phyloP scores from a whole-genome alignment of 371 early-diverging fungal genomes.

The Amoeboaphelidium protococcarum region DNA sequence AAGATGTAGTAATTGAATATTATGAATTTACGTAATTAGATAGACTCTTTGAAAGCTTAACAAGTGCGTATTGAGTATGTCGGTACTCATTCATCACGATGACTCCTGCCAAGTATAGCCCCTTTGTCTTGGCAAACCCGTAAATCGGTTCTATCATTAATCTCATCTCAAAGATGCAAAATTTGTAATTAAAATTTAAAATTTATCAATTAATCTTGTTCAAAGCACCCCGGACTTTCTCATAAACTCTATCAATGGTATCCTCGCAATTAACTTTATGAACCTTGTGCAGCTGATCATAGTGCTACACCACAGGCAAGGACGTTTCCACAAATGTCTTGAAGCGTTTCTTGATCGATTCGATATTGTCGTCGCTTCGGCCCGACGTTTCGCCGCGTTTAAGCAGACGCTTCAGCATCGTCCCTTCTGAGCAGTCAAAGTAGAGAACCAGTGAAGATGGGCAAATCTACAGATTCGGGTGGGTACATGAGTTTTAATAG shows the following conservation, averaged over 20 bases:
- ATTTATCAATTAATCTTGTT: too few relatives aligned
- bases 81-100: too few relatives aligned
- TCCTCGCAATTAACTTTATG: constrained; percentile 17
- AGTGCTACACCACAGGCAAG: constrained; percentile 69
- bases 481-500: not conserved
- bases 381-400: constrained; percentile 76
- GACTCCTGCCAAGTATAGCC: too few relatives aligned
- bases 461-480: constrained; percentile 6
- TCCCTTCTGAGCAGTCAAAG: constrained; percentile 77
- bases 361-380: constrained; percentile 75
- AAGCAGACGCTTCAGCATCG: constrained; percentile 55
- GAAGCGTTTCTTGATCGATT: constrained; percentile 84
- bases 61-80: too few relatives aligned
- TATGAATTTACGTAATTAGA: too few relatives aligned
- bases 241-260: not conserved
- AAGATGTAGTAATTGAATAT: too few relatives aligned
- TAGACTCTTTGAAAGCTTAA: too few relatives aligned
- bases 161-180: too few relatives aligned
- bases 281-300: constrained; percentile 41
- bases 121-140: too few relatives aligned
- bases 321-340: constrained; percentile 46
- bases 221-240: too few relatives aligned
- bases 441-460: constrained; percentile 30
- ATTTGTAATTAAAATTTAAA: too few relatives aligned
- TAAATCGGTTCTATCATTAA: too few relatives aligned